phyloP scores from a whole-genome alignment of 352 stramenopile species.

The Pythium dissotocum region DNA sequence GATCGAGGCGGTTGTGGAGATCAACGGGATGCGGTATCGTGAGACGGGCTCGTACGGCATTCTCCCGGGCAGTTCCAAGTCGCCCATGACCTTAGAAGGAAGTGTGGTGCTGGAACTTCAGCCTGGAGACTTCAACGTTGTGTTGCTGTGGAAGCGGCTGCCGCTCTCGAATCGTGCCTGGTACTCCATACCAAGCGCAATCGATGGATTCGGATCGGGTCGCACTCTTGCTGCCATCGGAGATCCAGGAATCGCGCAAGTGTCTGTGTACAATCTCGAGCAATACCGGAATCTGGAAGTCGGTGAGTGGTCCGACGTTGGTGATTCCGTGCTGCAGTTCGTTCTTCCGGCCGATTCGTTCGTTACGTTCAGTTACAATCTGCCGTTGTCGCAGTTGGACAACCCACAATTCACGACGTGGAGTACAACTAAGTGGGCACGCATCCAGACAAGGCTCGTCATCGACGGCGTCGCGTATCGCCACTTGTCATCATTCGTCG shows the following conservation, averaged over 20 bases:
- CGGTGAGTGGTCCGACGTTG: slow-evolving; percentile 72
- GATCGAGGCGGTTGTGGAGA: slow-evolving; percentile 58
- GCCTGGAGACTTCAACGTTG: slow-evolving; percentile 61
- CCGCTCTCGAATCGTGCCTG: slow-evolving; percentile 50
- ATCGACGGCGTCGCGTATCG: slow-evolving; percentile 70
- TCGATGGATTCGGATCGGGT: slow-evolving; percentile 77
- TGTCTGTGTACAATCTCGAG: slow-evolving; percentile 63
- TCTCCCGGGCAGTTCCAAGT: slow-evolving; percentile 53
- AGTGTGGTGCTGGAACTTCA: slow-evolving; percentile 66
- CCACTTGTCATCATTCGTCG: slow-evolving; percentile 67
- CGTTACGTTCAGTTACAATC: slow-evolving; percentile 72
- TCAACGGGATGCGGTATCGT: slow-evolving; percentile 67
- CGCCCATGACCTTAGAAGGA: slow-evolving; percentile 51
- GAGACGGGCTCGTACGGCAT: slow-evolving; percentile 71
- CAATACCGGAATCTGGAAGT: slow-evolving; percentile 36
- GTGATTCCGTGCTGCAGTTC: slow-evolving; percentile 77
- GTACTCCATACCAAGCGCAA: slow-evolving; percentile 54
- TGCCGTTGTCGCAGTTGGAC: slow-evolving; percentile 69
- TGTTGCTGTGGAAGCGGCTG: slow-evolving; percentile 63
- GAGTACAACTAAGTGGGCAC: slow-evolving; percentile 44
- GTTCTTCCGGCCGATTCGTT: slow-evolving; percentile 49
- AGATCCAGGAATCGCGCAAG: slow-evolving; percentile 39
- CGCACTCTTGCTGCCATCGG: slow-evolving; percentile 56
- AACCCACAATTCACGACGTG: slow-evolving; percentile 67
- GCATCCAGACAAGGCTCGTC: slow-evolving; percentile 62